Base-by-base conservation (phyloP, 148 eudicot genomes). In the Limonium bicolor region DNA sequence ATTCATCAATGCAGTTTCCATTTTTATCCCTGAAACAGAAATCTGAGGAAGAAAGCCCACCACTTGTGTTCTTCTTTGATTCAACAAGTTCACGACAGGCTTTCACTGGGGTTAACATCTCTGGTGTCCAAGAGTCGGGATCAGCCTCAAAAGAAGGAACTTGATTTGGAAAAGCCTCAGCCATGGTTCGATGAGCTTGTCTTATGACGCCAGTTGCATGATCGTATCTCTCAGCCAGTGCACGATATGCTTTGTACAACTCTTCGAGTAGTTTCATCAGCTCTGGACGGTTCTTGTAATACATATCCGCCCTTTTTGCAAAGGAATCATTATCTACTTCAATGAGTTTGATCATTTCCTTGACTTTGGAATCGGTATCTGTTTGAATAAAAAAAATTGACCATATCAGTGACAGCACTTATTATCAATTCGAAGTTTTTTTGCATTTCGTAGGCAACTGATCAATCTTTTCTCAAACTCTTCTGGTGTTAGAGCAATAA, bases 311-410 rank as follows among this genome's bases (percentile, higher is more conserved):
- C 58, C 86, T 74, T 60, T 77, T 67, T 27, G 96, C 96, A 63
- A 87, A 87, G 33, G 96, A 76, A 48, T 87, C 96, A 12, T 80
- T 94, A 56, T 87, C 96, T 54, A 76, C 90, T 64, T 87, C 94
- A 27, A 87, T 74, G 14, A 87, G 77, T 75, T 79, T 82, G 65
- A 87, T 82, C 94, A 87, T 82, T 36, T 62, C 37, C 53, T 74
- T 82, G 30, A 87, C 82, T 54, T 79, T 82, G 31, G 46, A 48
- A 61, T 87, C 96, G 83, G 80, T 74, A 59, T 82, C 96, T 87
- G 63, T 47, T 36, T 22, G 8, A 53, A n/a, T 15, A 41, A 37
- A 47, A 19, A 20, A 13, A 45, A 15, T 11, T 37, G 41, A 37
- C 7, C 8, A 11, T 10, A 10, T 32, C 7, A 29, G 33, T 7